Conservation (phyloP, 2,329 filamentous ascomycete species). For the Boeremia lycopersici region DNA sequence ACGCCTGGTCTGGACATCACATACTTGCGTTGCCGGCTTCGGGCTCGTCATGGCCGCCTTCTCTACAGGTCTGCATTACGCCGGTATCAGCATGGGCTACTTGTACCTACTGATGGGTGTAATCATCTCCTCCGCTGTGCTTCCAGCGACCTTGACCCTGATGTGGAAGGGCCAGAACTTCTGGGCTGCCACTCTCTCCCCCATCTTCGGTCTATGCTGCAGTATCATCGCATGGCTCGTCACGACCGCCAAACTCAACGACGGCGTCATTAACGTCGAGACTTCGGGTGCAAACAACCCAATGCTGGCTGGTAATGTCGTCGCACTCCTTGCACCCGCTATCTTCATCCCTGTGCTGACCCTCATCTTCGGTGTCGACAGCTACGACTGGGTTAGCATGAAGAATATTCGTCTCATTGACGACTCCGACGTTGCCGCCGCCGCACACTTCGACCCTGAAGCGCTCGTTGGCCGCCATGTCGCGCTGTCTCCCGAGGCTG, state of each 20-base stretch:
- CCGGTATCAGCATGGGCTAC: slow-evolving; percentile 71
- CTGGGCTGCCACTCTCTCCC: slow-evolving; percentile 71
- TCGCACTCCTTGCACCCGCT: slow-evolving; percentile 75
- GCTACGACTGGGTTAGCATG: slow-evolving; percentile 88
- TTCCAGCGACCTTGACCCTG: slow-evolving; percentile 80
- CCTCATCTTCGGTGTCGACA: slow-evolving; percentile 68
- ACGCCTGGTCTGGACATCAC: slow-evolving; percentile 78
- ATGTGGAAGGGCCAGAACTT: slow-evolving; percentile 81
- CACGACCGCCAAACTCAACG: slow-evolving; percentile 41
- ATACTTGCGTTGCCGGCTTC: slow-evolving; percentile 74
- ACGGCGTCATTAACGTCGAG: slow-evolving; percentile 40
- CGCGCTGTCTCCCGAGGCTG: slow-evolving; percentile 36
- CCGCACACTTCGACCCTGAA: slow-evolving; percentile 67
- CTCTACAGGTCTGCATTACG: slow-evolving; percentile 68
- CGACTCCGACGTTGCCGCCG: slow-evolving; percentile 72
- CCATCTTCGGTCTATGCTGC: slow-evolving; percentile 70
- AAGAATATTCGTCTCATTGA: slow-evolving; percentile 76
- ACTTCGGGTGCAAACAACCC: slow-evolving; percentile 72
- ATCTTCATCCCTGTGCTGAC: slow-evolving; percentile 78
- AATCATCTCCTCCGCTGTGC: slow-evolving; percentile 82
- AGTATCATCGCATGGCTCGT: slow-evolving; percentile 62
- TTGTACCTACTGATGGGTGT: slow-evolving; percentile 90
- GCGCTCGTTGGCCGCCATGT: slow-evolving; percentile 54
- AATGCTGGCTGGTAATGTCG: slow-evolving; percentile 87
- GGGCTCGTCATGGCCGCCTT: slow-evolving; percentile 80